phyloP scores from a whole-genome alignment of 305 asterid species.

The Solanum aculeatissimum region DNA sequence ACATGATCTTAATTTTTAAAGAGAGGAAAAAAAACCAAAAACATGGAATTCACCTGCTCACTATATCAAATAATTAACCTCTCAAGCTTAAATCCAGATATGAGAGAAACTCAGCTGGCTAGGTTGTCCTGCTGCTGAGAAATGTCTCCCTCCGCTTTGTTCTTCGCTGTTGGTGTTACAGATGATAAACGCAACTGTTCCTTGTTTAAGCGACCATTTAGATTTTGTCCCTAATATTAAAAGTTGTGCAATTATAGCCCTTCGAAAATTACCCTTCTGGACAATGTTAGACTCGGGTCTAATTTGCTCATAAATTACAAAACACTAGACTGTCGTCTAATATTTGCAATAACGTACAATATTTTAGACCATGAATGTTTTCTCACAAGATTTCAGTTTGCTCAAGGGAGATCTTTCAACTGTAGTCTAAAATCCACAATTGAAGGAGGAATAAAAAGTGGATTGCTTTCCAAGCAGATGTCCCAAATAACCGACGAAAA shows the following conservation, averaged over 20 bases:
- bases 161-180: background rate
- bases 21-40: background rate
- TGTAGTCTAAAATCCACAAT: background rate
- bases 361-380: background rate
- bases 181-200: background rate
- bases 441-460: background rate
- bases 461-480: background rate
- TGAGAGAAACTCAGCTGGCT: background rate
- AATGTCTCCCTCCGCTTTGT: background rate
- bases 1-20: background rate
- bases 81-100: background rate
- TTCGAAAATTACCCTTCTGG: background rate
- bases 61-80: background rate
- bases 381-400: background rate
- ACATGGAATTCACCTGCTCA: background rate
- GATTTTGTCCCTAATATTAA: background rate
- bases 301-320: background rate
- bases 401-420: background rate
- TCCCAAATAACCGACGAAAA: background rate
- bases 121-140: background rate
- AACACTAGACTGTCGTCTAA: background rate
- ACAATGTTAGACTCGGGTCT: background rate
- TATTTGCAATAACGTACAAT: background rate
- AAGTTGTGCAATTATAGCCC: background rate
- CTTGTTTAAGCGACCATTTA: background rate